Evolutionary conservation across 2,329 filamentous ascomycete genomes (phyloP), one percentile per base, ranked within the genome.

Genomic region (Monascus ruber): DNA sequence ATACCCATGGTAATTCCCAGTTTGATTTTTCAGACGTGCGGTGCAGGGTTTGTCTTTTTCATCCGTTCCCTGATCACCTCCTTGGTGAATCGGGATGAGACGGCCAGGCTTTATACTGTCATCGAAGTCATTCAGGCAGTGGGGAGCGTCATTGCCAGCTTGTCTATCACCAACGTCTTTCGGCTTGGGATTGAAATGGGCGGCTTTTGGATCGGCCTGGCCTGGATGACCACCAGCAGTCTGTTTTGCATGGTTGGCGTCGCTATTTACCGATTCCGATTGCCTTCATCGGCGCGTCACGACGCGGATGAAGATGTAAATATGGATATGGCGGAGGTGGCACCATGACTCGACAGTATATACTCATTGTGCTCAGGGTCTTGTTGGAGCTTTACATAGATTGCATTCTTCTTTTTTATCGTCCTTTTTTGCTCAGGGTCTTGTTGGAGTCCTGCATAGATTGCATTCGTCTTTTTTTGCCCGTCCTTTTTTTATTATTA

Each of bases 61-160:
- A 65, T 68, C 41, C 63, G 69, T 5, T 66, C 66, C 1, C 50
- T 72, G 7, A 60, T 71, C 29, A 68, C 71, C 4, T 65, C 68
- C 4, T 55, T 71, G 5, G 64, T 72, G 10, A 60, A 68, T 26
- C 65, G 64, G 0, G 62, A 71, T 31, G 60, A 72, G 38, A 65
- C 69, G 3, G 70, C 68, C 5, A 60, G 68, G 7, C 48, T 73
- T 9, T 72, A 70, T 48, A 69, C 68, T 4, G 60, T 70, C 1
- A 64, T 73, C 41, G 67, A 68, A 26, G 65, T 72, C 17, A 52
- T 70, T 4, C 67, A 72, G 43, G 62, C 64, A 10, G 48, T 71
- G 6, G 69, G 70, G 5, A 59, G 62, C 24, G 63, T 73, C 42
- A 48, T 71, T 27, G 68, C 68, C 4, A 70, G 68, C 24, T 59